Percentiles rank a stretch among this genome's conserved stretches.
Conservation (phyloP, 495 filamentous ascomycete species). For the Xylaria cubensis region DNA sequence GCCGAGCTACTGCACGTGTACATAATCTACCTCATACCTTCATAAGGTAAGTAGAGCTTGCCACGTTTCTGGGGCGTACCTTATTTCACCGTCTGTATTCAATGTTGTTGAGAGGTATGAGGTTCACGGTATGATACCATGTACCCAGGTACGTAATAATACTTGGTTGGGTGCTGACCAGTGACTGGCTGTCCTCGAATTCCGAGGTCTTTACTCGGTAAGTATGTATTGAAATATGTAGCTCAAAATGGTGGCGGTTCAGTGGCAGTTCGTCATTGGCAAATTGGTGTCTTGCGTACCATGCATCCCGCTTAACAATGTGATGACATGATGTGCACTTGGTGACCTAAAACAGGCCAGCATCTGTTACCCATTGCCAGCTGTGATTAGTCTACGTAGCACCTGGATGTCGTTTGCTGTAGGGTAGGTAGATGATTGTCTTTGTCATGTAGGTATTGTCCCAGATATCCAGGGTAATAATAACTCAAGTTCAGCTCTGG, state of each 20-base stretch:
- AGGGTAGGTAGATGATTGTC: background rate
- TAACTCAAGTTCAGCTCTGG: background rate
- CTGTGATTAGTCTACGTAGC: background rate
- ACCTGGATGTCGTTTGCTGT: background rate
- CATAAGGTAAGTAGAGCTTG: background rate
- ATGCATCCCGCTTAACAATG: constrained; percentile 19
- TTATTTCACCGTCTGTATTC: background rate
- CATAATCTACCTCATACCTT: background rate
- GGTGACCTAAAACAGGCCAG: constrained; percentile 1
- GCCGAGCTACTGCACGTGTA: background rate
- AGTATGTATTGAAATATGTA: background rate
- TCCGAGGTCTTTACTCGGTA: background rate
- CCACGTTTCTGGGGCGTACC: background rate
- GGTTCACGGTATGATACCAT: no score
- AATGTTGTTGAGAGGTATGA: background rate
- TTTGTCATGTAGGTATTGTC: background rate
- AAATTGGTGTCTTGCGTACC: background rate
- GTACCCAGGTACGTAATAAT: background rate
- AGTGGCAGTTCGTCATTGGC: constrained; percentile 6
- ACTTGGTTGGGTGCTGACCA: background rate
- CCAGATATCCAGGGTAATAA: background rate
- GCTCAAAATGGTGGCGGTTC: background rate
- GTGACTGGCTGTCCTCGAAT: background rate
- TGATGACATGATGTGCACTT: constrained; percentile 24
- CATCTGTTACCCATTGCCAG: background rate